Conservation (phyloP, 345 rosid species). For the Citrus australasica region DNA sequence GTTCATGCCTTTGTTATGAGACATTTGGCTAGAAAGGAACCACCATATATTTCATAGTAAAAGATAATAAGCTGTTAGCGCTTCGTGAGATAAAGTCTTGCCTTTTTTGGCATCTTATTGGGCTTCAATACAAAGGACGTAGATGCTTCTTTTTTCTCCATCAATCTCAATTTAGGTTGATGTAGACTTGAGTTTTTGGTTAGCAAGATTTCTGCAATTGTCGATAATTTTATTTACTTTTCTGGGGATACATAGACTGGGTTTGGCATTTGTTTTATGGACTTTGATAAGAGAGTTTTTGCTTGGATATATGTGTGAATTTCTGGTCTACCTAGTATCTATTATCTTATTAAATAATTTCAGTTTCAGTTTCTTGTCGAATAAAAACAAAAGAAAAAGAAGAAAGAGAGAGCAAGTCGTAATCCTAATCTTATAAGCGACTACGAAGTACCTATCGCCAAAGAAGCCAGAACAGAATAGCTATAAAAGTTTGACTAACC, state of each 20-base stretch:
- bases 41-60: neutral
- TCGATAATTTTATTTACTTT: neutral
- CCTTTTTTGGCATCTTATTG: neutral
- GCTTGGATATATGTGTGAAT: neutral
- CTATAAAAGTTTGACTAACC: slow-evolving; percentile 32
- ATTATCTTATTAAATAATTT: too few species aligned
- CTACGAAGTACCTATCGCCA: slow-evolving; percentile 17
- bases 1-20: neutral
- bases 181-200: neutral
- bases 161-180: neutral
- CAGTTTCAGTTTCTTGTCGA: neutral
- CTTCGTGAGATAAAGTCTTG: neutral
- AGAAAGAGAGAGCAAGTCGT: neutral
- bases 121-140: neutral
- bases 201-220: neutral
- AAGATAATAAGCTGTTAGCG: neutral
- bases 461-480: slow-evolving; percentile 8
- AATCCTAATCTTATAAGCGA: neutral
- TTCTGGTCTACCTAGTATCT: neutral
- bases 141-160: neutral
- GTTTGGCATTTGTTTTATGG: neutral
- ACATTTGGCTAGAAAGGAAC: neutral
- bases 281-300: neutral
- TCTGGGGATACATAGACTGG: neutral
- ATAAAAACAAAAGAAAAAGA: neutral